Conservation (phyloP, 1,284 basidiomycete species). For the Puccinia novopanici region DNA sequence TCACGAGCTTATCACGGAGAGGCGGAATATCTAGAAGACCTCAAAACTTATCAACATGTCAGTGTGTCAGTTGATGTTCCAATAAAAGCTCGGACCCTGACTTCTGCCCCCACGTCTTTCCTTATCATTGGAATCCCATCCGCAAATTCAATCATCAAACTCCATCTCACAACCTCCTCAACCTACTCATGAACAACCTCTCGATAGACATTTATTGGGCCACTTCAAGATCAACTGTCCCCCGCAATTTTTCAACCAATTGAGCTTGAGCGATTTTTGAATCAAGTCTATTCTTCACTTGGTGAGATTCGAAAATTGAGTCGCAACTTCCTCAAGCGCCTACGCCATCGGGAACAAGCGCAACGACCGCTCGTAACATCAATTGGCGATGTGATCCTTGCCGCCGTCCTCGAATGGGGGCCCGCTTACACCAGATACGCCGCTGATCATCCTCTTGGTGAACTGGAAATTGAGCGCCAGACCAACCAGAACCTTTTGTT, state of each 20-base stretch:
- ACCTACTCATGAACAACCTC: slow-evolving; percentile 8
- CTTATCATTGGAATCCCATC: not conserved
- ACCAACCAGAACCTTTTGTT: slow-evolving; percentile 78
- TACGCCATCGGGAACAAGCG: slow-evolving; percentile 85
- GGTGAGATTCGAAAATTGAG: slow-evolving; percentile 80
- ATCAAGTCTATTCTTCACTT: slow-evolving; percentile 84
- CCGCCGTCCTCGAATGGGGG: slow-evolving; percentile 83
- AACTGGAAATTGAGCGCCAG: slow-evolving; percentile 82
- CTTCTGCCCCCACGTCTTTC: not conserved
- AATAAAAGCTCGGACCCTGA: not conserved
- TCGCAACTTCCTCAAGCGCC: slow-evolving; percentile 74
- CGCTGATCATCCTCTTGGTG: slow-evolving; percentile 79
- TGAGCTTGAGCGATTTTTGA: slow-evolving; percentile 76
- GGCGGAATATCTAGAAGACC: slow-evolving; percentile 83
- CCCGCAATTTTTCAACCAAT: slow-evolving; percentile 72
- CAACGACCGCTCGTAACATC: slow-evolving; percentile 77
- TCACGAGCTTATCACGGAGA: slow-evolving; percentile 85
- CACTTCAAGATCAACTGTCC: slow-evolving; percentile 71
- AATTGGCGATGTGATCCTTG: slow-evolving; percentile 87
- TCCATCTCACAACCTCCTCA: too few relatives aligned
- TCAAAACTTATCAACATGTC: slow-evolving; percentile 72
- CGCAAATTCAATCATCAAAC: not conserved
- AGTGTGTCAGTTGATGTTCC: not conserved
- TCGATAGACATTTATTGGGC: slow-evolving; percentile 72
- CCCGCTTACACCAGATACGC: slow-evolving; percentile 82